Base-by-base conservation (phyloP, 345 rosid genomes). In the Salix dunnii region DNA sequence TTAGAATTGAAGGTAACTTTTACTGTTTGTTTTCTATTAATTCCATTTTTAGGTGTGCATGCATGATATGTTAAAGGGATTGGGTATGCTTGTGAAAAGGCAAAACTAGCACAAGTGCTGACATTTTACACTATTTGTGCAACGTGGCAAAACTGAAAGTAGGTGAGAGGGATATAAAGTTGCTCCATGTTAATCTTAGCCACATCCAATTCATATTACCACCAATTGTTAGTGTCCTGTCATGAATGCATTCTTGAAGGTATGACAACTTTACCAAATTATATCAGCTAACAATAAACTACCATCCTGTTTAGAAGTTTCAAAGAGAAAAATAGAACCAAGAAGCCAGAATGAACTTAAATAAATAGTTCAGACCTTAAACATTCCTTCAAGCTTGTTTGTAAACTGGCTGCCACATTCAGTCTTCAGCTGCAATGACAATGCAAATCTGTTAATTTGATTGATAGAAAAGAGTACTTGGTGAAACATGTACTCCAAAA, bases 321-420 rank as follows among this genome's bases (percentile, higher is more conserved):
- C 3, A 27, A 10, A 18, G 20, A 66, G 55, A 3, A 61, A 63
- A 6, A 46, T 17, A 6, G 53, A 72, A 60, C 23, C 14, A 69
- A 25, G 12, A 51, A 18, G 68, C 42, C 16, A n/a, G 30, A 40
- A 66, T 10, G 28, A 27, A 65, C 64, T 66, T 21, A 12, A 23
- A 71, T 58, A 42, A n/a, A 23, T 68, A 58, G 73, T 38, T 43
- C 76, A 51, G 70, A 93, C 99, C 99, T 96, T 96, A 83, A 96
- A 96, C 99, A 96, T 96, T 75, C 99, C 98, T 73, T 96, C 99
- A 68, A 96, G 99, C 79, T 96, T 96, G 89, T 96, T 96, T 21
- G 98, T 93, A 77, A 96, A 96, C 83, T 96, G 99, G 82, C 98
- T 92, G 70, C 99, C 98, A 80, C 99, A 96, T 86, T 96, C 99